Base-by-base conservation (phyloP, 2,329 filamentous ascomycete genomes). In the Colletotrichum gigasporum region DNA sequence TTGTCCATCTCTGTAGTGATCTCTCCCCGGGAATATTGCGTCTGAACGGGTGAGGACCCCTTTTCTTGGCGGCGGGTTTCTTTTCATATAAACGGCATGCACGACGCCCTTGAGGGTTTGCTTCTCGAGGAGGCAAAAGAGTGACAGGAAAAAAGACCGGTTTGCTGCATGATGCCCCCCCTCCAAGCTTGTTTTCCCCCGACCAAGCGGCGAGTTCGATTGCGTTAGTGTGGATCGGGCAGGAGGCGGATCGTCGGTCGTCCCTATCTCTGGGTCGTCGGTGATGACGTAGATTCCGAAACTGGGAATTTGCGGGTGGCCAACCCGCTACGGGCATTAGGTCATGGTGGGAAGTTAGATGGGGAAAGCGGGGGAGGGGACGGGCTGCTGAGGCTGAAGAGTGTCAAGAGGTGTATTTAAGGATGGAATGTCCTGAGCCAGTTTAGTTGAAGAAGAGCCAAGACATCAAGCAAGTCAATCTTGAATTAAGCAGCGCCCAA, bases 281-380 rank as follows among this genome's bases (percentile, higher is more conserved):
- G 47, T 32, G 51, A 57, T 57, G 54, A 57, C 54, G 54, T 57
- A 50, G 54, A 4, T 37, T 57, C 58, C 58, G 44, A 62, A 62
- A 57, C 58, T 42, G 51, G 58, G 42, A 55, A 35, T 42, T 18
- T 48, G 41, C 41, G 57, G 41, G 22, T 39, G n/a, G n/a, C n/a
- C n/a, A 28, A 28, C 12, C 26, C 8, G 26, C 12, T 14, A 18
- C 26, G 26, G 14, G 48, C 28, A 41, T 60, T 60, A 60, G 57
- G 57, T 61, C 50, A 61, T 55, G 41, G 50, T 45, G 39, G 48
- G 47, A 24, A 47, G n/a, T 47, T 16, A 10, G 39, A 44, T 37
- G 56, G 47, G 35, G 47, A 52, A 60, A 35, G 48, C 30, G 48
- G 57, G 52, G 57, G 50, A 55, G 50, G 48, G 57, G 50, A 26